These are phyloP conservation scores for Alternaria sp. DNA, from an alignment of 2,329 filamentous ascomycete species.

Conservation along the genomic window DNA sequence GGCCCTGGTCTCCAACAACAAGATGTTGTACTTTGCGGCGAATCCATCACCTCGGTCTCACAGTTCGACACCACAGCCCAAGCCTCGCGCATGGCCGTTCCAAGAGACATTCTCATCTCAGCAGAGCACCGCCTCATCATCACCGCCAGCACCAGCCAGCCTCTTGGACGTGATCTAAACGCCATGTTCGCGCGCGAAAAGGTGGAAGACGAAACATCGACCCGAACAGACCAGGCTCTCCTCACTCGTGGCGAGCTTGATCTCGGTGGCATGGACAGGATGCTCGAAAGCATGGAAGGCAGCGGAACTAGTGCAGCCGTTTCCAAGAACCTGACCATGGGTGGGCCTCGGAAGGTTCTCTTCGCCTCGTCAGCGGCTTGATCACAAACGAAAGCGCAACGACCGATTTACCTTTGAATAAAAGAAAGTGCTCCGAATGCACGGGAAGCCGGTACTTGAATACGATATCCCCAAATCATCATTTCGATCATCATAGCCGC, in stretches of 20 bases:
- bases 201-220: conserved; percentile 37
- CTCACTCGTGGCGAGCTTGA: conserved; percentile 55
- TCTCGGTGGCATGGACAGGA: conserved; percentile 55
- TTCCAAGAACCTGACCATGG: conserved; percentile 33
- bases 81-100: conserved; percentile 52
- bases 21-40: conserved; percentile 50
- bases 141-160: conserved; percentile 43
- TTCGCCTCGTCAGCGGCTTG: conserved; percentile 43
- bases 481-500: background rate
- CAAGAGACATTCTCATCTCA: conserved; percentile 53
- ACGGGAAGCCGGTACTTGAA: background rate
- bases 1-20: conserved; percentile 52
- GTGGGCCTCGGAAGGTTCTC: conserved; percentile 44
- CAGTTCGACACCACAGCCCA: conserved; percentile 51
- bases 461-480: conserved; percentile 2
- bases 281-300: conserved; percentile 49
- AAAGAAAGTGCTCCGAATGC: background rate
- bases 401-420: background rate
- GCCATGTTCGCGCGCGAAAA: conserved; percentile 38
- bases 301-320: conserved; percentile 28
- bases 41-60: conserved; percentile 52
- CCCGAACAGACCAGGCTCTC: conserved; percentile 51
- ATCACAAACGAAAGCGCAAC: background rate
- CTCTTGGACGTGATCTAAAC: conserved; percentile 38
- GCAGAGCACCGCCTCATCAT: conserved; percentile 55